Percentiles rank a stretch among this genome's conserved stretches.
phyloP scores from a whole-genome alignment of 352 stramenopile genomes.

The Aphanomyces cochlioides region DNA sequence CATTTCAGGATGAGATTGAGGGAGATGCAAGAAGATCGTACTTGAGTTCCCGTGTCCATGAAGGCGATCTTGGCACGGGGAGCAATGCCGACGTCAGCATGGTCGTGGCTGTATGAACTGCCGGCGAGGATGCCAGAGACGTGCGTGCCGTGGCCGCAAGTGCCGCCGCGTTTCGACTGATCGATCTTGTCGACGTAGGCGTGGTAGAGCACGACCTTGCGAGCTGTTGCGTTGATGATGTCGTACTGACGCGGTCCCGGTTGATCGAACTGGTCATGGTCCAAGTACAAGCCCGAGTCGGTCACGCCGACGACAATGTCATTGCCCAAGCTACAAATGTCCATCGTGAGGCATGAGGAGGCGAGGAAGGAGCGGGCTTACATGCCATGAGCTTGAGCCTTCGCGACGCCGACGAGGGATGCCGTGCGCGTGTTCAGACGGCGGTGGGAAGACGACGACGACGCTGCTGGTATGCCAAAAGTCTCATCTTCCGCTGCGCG shows the following conservation, averaged over 20 bases:
- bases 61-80: slow-evolving; percentile 79
- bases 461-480: slow-evolving; percentile 9
- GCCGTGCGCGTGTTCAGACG: slow-evolving; percentile 58
- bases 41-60: slow-evolving; percentile 82
- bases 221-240: background rate
- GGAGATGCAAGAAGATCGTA: background rate
- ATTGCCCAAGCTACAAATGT: slow-evolving; percentile 39
- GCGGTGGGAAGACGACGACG: slow-evolving; percentile 9
- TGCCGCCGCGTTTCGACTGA: slow-evolving; percentile 53
- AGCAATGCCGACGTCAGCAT: slow-evolving; percentile 64
- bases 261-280: slow-evolving; percentile 83
- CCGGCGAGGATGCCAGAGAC: slow-evolving; percentile 77
- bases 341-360: background rate
- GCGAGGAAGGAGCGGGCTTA: slow-evolving; percentile 2
- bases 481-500: slow-evolving; percentile 37
- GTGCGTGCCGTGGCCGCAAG: slow-evolving; percentile 86
- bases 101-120: slow-evolving; percentile 59
- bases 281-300: slow-evolving; percentile 73
- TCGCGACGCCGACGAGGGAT: slow-evolving; percentile 62
- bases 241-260: slow-evolving; percentile 12
- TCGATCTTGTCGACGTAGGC: slow-evolving; percentile 60
- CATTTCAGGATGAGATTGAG: background rate
- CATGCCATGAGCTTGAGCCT: slow-evolving; percentile 57
- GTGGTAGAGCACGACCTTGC: slow-evolving; percentile 71
- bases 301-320: slow-evolving; percentile 75